A percentile compares a stretch with the other conserved stretches of the same genome.
Conservation (phyloP, 1,139 yeast genomes). For the Kluyveromyces sp. region DNA sequence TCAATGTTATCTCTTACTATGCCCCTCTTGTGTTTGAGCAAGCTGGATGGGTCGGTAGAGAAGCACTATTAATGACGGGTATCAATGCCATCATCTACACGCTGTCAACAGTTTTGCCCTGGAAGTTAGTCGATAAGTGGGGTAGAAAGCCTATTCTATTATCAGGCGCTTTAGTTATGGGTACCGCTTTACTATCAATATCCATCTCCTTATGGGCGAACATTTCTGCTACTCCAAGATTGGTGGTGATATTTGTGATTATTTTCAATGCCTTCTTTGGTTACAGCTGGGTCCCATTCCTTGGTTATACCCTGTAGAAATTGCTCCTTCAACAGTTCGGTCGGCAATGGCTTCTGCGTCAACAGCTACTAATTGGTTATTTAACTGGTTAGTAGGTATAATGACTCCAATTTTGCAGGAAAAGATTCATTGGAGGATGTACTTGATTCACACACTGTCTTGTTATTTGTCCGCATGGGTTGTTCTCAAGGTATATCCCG, state of each 20-base stretch:
- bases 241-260: conserved; percentile 71
- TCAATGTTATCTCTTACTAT: conserved; percentile 84
- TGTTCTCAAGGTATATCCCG: conserved; percentile 71
- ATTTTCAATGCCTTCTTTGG: conserved; percentile 79
- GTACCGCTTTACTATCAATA: conserved; percentile 54
- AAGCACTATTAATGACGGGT: conserved; percentile 91
- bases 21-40: conserved; percentile 91
- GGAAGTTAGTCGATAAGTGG: conserved; percentile 87
- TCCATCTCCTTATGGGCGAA: conserved; percentile 59
- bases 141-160: conserved; percentile 79
- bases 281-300: conserved; percentile 88
- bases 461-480: conserved; percentile 65
- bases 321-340: conserved; percentile 78
- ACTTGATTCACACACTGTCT: conserved; percentile 70
- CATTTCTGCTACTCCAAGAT: conserved; percentile 53
- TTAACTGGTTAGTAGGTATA: conserved; percentile 86
- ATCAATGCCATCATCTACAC: conserved; percentile 72
- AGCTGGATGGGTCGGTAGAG: conserved; percentile 90
- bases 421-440: conserved; percentile 67
- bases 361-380: conserved; percentile 93
- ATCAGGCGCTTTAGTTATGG: conserved; percentile 76
- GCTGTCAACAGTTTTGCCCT: conserved; percentile 74
- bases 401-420: conserved; percentile 83
- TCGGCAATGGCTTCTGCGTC: conserved; percentile 89
- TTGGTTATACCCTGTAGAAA: conserved; percentile 86